phyloP scores from a whole-genome alignment of 192 early-diverging fungal species.

The Chytriomyces sp. region DNA sequence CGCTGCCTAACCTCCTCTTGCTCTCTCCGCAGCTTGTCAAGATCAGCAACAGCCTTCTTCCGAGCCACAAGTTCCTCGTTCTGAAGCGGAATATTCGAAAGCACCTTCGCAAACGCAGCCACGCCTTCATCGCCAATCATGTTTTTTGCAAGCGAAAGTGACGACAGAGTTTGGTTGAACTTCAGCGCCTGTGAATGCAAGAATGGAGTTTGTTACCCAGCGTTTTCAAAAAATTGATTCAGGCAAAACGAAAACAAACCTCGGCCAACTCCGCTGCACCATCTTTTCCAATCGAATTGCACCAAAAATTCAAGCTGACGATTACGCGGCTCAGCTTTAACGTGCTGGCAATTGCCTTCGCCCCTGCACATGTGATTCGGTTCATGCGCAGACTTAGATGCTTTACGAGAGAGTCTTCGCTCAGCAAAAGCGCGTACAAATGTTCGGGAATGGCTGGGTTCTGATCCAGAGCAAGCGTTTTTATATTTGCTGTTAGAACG shows the following conservation, averaged over 20 bases:
- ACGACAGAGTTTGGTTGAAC: conserved; percentile 49
- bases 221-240: neutral
- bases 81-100: conserved; percentile 47
- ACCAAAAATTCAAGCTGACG: conserved; percentile 48
- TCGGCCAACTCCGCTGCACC: conserved; percentile 58
- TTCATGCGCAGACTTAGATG: conserved; percentile 48
- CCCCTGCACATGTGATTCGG: conserved; percentile 49
- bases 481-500: conserved; percentile 40
- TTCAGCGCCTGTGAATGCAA: no score
- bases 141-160: conserved; percentile 53
- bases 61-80: conserved; percentile 49
- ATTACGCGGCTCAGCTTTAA: conserved; percentile 51
- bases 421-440: conserved; percentile 42
- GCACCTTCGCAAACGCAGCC: conserved; percentile 46
- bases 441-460: conserved; percentile 53
- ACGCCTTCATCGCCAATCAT: conserved; percentile 56
- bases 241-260: conserved; percentile 37
- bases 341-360: conserved; percentile 40
- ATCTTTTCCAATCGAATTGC: conserved; percentile 52
- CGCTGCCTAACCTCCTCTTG: conserved; percentile 52
- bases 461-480: conserved; percentile 48
- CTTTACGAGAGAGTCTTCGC: conserved; percentile 48
- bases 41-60: conserved; percentile 49
- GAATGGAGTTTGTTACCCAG: neutral
- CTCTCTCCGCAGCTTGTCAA: conserved; percentile 54